Evolutionary conservation across 257 asterid genomes (phyloP), one percentile per base, ranked within the genome.

Genomic region (Solanum tacnaense): DNA sequence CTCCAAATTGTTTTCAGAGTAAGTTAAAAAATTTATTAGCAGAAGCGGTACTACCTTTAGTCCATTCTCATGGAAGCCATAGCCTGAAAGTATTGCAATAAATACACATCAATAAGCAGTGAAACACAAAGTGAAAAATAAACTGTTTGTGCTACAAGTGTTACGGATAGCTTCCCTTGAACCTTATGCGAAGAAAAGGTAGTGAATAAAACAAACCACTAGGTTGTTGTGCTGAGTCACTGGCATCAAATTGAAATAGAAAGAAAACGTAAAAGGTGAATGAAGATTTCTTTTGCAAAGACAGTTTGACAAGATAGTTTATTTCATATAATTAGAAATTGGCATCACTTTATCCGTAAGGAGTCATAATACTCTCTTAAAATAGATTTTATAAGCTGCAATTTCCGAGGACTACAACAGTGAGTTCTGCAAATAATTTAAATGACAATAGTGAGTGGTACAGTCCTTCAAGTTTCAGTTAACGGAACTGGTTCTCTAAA

Each of bases 11-110:
- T 39, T 46, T 31, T 31, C 18, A 1, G 9, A 36, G 5, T 35
- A 21, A 39, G 25, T 84, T 36, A 81, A 71, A 29, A 8, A 0
- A 0, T 7, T 67, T 72, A 36, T 60, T 36, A 52, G n/a, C n/a
- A 84, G 5, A 41, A 27, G 67, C 0, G 20, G 65, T 44, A 79
- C 38, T 90, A 95, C 98, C 98, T 95, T 91, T 29, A 95, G 58
- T 87, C 95, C 96, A 87, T 94, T 94, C 93, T 94, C 97, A 65
- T 90, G 94, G 90, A 95, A 95, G 73, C 97, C 96, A 92, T 94
- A 95, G 56, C 96, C 98, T 95, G 91, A 35, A 81, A 88, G 15
- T 87, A 82, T 46, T 15, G 65, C 15, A 41, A 41, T 15, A 78
- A 78, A 25, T 11, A 79, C 18, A 44, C 65, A 79, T 44, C 25